Evolutionary conservation across 257 asterid genomes (phyloP), one percentile per base, ranked within the genome.

Genomic region (Ilex aquifolium): DNA sequence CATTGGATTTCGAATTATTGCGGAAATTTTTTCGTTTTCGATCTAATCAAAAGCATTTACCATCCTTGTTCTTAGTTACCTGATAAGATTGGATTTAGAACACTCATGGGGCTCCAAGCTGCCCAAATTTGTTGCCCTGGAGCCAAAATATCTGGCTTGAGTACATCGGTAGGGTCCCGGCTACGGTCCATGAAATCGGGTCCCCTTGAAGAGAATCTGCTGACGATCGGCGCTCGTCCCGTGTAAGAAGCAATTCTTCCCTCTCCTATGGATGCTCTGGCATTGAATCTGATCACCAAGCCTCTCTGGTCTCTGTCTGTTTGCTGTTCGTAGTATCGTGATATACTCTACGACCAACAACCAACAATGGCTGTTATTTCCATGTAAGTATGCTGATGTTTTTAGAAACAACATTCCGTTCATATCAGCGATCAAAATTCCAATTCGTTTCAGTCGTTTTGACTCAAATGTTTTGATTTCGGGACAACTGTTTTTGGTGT

Each of bases 91-190:
- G 95, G 90, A 78, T 85, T 75, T 46, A 27, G 61, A 66, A 70
- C 84, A 72, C 97, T 92, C 89, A 80, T 79, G 75, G 99, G 96
- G 68, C 95, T 92, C 99, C 99, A 89, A 42, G 97, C 99, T 42
- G 89, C 97, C 97, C 97, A 92, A 49, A 89, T 89, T 69, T 92
- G 99, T 75, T 89, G 84, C 42, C 96, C 99, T 1, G 97, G 97
- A 39, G 97, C 99, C 71, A 92, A 72, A 70, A 89, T 77, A 68
- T 92, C 97, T 1, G 97, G 99, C 85, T 89, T 92, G 10, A 92
- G 91, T 8, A 92, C 87, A 74, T 92, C 97, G 9, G 75, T 77
- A 13, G 99, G 93, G 51, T 36, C 82, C 73, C 79, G 80, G 13
- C 40, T 72, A 62, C 70, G 81, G 72, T 87, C 85, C 11, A 75